These are phyloP conservation scores for Amoebophrya sp. DNA, from an alignment of 169 alveolate genomes.

Conservation along the genomic window DNA sequence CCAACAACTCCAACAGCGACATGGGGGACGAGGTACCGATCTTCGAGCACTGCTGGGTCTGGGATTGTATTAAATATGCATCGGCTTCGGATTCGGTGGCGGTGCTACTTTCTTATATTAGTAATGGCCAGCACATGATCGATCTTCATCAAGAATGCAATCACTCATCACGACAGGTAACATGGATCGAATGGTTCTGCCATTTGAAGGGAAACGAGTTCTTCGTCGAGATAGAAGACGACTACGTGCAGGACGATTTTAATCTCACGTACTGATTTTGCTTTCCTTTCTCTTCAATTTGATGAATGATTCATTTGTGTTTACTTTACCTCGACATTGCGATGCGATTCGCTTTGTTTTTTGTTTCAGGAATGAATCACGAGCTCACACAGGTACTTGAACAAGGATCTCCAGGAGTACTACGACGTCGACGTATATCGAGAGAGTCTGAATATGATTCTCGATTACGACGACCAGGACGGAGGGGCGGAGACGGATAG, in stretches of 20 bases:
- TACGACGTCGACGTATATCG: neutral
- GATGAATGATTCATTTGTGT: no score
- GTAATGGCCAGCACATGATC: no score
- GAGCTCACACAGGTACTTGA: neutral
- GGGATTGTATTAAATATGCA: no score
- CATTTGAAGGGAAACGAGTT: constrained; percentile 79
- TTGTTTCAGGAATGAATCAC: no score
- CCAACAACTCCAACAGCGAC: neutral
- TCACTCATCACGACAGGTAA: constrained; percentile 40
- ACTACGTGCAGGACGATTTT: constrained; percentile 50
- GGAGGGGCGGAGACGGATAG: constrained; percentile 49
- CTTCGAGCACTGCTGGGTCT: no score
- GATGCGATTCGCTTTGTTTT: no score
- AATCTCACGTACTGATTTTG: neutral
- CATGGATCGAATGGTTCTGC: constrained; percentile 94
- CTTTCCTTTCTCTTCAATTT: no score
- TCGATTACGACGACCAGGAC: constrained; percentile 62
- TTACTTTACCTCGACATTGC: no score
- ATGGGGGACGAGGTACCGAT: neutral
- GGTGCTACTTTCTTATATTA: no score
- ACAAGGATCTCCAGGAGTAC: neutral
- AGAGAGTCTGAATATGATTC: constrained; percentile 49
- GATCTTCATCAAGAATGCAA: no score
- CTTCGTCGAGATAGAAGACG: constrained; percentile 83
- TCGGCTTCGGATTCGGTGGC: no score